Base-by-base conservation (phyloP, 495 filamentous ascomycete genomes). In the Evernia prunastri region DNA sequence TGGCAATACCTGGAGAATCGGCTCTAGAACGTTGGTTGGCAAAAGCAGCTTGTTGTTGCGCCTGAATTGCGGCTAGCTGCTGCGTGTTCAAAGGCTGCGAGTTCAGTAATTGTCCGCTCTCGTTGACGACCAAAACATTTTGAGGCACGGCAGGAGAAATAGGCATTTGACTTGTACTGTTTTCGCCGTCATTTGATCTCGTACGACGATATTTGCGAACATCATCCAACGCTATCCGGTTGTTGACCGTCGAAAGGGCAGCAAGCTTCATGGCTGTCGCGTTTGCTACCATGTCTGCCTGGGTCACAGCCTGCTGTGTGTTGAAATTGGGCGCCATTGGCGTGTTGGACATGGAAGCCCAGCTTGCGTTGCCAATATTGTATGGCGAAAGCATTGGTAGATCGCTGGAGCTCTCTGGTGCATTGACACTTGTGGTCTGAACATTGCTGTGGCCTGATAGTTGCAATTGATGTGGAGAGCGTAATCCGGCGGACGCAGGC, bases 241-340 rank as follows among this genome's bases (percentile, higher is more conserved):
- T 97, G 77, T 97, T 97, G 61, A 98, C 94, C 7, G 94, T 98
- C 15, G 93, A 97, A 43, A 98, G 79, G 25, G 94, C 94, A 60
- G 94, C 94, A 49, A 98, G 83, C 75, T 97, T 98, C 94, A 98
- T 98, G 20, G 94, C 94, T 13, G 94, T 97, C 12, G 94, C 95
- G 73, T 97, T 97, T 53, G 94, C 94, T 61, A 98, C 90, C 92
- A 98, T 97, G 69, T 98, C 95, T 20, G 92, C 94, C 72, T 96
- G 91, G 58, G 82, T 86, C 79, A 78, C 63, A 77, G 79, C 65
- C 76, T 80, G 79, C 70, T 80, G 78, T 23, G 74, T 73, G 66
- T 75, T 85, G 74, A 98, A 98, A 59, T 84, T 92, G 9, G 90
- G 77, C 31, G 91, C 91, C 89, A 97, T 96, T 1, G 94, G 94